These are phyloP conservation scores for Lepiota brunneoincarnata DNA, from an alignment of 768 basidiomycete genomes.

Conservation along the genomic window DNA sequence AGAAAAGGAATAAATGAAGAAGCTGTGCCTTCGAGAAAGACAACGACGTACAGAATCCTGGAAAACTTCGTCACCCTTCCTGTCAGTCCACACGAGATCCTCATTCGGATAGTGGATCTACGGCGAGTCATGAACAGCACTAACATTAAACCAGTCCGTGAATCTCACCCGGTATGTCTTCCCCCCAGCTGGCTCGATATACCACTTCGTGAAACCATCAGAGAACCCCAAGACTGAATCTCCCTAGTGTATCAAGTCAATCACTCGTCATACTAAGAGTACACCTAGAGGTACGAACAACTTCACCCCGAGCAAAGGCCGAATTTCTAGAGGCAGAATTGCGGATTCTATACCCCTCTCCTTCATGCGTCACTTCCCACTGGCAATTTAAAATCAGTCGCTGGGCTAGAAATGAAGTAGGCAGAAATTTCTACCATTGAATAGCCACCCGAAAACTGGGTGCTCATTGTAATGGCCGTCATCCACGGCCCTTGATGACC, in stretches of 20 bases:
- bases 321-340: not conserved
- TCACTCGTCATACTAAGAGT: not conserved
- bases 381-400: not conserved
- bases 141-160: not conserved
- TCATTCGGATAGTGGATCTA: conserved; percentile 10
- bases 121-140: not conserved
- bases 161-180: not conserved
- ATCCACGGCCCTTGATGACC: conserved; percentile 9
- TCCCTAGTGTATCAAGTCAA: not conserved
- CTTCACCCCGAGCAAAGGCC: not conserved
- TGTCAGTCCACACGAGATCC: conserved; percentile 4
- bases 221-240: not conserved
- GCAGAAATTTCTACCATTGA: not conserved
- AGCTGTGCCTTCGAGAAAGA: too few relatives aligned
- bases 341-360: conserved; percentile 7
- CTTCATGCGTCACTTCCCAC: conserved; percentile 1
- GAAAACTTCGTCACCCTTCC: not conserved
- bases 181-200: conserved; percentile 5
- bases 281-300: not conserved
- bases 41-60: not conserved
- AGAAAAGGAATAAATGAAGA: too few relatives aligned
- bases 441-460: not conserved
- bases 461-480: not conserved
- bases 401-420: not conserved
- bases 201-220: conserved; percentile 9